Conservation (phyloP, 768 basidiomycete species). For the Suillus placidus region DNA sequence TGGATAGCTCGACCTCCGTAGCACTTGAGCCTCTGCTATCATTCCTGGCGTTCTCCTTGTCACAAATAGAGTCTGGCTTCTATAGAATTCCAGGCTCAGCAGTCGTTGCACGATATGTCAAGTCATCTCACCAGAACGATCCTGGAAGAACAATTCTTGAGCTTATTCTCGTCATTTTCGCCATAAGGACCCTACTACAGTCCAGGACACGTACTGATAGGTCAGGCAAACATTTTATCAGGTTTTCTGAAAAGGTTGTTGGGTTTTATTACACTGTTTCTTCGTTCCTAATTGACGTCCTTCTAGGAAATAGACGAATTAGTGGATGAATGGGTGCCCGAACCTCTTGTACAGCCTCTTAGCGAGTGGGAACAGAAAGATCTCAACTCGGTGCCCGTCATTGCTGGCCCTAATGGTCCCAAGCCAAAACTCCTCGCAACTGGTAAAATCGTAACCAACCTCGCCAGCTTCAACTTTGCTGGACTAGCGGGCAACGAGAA, state of each 20-base stretch:
- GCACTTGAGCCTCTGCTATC: constrained; percentile 58
- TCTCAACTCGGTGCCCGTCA: constrained; percentile 73
- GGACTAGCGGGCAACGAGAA: constrained; percentile 87
- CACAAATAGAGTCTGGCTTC: constrained; percentile 65
- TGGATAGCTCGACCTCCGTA: constrained; percentile 39
- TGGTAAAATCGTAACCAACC: constrained; percentile 79
- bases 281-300: neutral
- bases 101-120: constrained; percentile 88
- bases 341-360: constrained; percentile 73
- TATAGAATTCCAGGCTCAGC: constrained; percentile 79
- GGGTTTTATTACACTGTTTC: neutral
- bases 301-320: constrained; percentile 93
- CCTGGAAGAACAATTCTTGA: constrained; percentile 91
- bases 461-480: constrained; percentile 90
- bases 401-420: constrained; percentile 79
- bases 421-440: constrained; percentile 76
- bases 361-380: constrained; percentile 62
- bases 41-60: constrained; percentile 63
- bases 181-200: constrained; percentile 87
- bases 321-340: constrained; percentile 93
- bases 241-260: constrained; percentile 85
- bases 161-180: constrained; percentile 84
- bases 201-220: constrained; percentile 86
- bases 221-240: constrained; percentile 84
- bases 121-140: constrained; percentile 94